Base-by-base conservation (phyloP, 2,329 filamentous ascomycete species). In the Ascochyta koolunga region DNA sequence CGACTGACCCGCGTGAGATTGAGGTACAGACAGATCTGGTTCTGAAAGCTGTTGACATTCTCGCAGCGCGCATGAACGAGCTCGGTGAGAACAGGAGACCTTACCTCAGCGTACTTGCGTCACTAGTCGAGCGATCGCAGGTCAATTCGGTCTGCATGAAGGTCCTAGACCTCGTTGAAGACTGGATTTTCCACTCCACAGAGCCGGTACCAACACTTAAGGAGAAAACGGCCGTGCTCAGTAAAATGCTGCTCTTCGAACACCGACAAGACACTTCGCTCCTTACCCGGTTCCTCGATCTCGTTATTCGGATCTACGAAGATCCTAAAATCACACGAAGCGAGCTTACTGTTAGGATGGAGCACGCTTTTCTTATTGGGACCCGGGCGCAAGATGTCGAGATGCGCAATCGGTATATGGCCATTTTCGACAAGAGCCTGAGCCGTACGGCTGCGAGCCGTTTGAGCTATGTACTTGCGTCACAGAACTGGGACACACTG, bases 161-260 rank as follows among this genome's bases (percentile, higher is more conserved):
- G 78, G 93, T 99, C 49, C 79, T 99, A 24, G 86, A 89, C 44
- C 93, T 99, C 85, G 93, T 97, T 4, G 93, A 98, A 72, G 85
- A 83, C 27, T 99, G 96, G 96, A 90, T 99, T 5, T 99, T 99
- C 80, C 86, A 91, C 61, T 95, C 91, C 0, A 93, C 91, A 54
- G 95, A 96, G 60, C 95, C 92, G 2, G 97, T 95, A 83, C 95
- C 95, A 0, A 99, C 95, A 0, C 82, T 99, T 1, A 99, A 99
- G 75, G 96, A 99, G 77, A 99, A 99, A 80, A 98, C 93, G 0
- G 96, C 96, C 1, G 95, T 99, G 1, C 79, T 99, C n/a, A 93
- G 96, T 67, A 99, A 99, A 78, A 99, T 99, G 95, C 80, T 98
- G 15, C 88, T 93, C 0, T 99, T 99, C 64, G 95, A 99, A 76